These are phyloP conservation scores for Melocanna baccifera DNA, from an alignment of 176 grass and related monocot species.

Conservation along the genomic window DNA sequence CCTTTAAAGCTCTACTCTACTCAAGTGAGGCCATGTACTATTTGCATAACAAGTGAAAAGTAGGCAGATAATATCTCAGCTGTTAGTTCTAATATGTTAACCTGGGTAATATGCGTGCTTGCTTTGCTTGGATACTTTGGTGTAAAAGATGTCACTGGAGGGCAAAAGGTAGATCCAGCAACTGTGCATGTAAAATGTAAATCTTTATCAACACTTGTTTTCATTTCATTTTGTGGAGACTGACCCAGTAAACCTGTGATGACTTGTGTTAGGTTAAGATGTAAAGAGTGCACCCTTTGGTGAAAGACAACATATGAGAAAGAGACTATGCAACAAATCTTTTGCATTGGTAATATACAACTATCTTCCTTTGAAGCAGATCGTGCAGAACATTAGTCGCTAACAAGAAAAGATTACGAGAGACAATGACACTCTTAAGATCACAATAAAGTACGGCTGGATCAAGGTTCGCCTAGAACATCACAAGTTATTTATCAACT, in stretches of 20 bases:
- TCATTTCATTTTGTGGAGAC: constrained; percentile 5
- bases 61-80: not conserved
- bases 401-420: not conserved
- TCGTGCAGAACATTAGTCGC: constrained; percentile 8
- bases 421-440: not conserved
- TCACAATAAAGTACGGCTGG: not conserved
- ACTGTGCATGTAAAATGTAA: not conserved
- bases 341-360: not conserved
- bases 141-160: not conserved
- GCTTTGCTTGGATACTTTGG: not conserved
- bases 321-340: not conserved
- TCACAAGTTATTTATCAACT: not conserved
- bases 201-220: not conserved
- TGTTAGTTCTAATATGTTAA: not conserved
- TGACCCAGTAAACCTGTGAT: not conserved
- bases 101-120: not conserved
- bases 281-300: not conserved
- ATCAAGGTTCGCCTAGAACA: not conserved
- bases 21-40: not conserved
- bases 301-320: not conserved
- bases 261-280: constrained; percentile 3
- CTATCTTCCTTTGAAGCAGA: not conserved
- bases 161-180: not conserved
- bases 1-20: constrained; percentile 16
- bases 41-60: not conserved